Percentiles rank a stretch among this genome's conserved stretches.
These are phyloP conservation scores for Tetracladium marchalianum DNA, from an alignment of 495 filamentous ascomycete species.

Conservation along the genomic window DNA sequence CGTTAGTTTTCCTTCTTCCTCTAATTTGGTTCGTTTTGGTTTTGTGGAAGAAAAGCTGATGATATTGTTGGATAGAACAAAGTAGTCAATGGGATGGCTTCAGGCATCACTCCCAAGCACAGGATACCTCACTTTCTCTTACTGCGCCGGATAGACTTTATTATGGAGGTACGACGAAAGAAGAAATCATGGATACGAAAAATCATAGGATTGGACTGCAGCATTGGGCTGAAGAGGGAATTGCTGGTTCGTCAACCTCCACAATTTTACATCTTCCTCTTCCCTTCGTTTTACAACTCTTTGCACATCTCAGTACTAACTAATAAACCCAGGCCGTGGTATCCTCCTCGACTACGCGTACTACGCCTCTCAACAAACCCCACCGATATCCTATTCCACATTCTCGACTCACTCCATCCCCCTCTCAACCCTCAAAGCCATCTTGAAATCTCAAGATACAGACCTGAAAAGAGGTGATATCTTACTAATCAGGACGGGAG, in stretches of 20 bases:
- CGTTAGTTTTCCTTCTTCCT: slow-evolving; percentile 11
- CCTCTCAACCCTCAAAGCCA: slow-evolving; percentile 38
- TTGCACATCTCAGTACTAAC: background rate
- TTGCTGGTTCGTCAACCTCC: slow-evolving; percentile 21
- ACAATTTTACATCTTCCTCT: background rate
- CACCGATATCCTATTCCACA: slow-evolving; percentile 40
- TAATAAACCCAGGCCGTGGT: slow-evolving; percentile 24
- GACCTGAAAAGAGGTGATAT: slow-evolving; percentile 51
- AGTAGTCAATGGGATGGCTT: slow-evolving; percentile 67
- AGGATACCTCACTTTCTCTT: slow-evolving; percentile 1
- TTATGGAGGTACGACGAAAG: slow-evolving; percentile 18
- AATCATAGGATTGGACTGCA: slow-evolving; percentile 24
- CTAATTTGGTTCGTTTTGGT: background rate
- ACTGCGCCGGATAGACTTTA: slow-evolving; percentile 23
- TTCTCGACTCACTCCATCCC: slow-evolving; percentile 45
- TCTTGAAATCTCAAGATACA: slow-evolving; percentile 43
- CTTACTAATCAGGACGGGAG: slow-evolving; percentile 52
- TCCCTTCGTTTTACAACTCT: background rate
- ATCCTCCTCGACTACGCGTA: slow-evolving; percentile 34
- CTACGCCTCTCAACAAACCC: slow-evolving; percentile 29
- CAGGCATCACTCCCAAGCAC: slow-evolving; percentile 31
- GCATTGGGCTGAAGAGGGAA: slow-evolving; percentile 31
- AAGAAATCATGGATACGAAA: slow-evolving; percentile 14
- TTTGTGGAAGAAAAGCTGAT: background rate
- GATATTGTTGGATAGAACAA: slow-evolving; percentile 11